Percentiles rank a stretch among this genome's conserved stretches.
These are phyloP conservation scores for Pleurotus djamor DNA, from an alignment of 768 basidiomycete species.

Conservation along the genomic window DNA sequence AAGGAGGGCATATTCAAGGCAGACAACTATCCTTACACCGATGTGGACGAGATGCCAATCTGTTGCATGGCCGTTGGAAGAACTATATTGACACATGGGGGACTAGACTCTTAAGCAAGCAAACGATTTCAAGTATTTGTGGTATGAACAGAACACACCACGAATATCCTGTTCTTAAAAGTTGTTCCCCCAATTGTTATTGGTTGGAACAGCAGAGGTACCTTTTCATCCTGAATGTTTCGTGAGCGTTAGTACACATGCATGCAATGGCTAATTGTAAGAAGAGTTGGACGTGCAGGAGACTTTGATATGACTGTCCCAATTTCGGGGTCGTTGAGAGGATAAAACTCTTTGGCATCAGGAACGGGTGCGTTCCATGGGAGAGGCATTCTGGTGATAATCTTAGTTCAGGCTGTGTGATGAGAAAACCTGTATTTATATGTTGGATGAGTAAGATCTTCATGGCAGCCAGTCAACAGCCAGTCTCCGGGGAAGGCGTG, in stretches of 20 bases:
- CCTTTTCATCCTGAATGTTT: slow-evolving; percentile 37
- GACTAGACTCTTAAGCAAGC: no score
- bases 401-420: not conserved
- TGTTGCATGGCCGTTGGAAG: slow-evolving; percentile 71
- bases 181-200: slow-evolving; percentile 55
- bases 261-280: not conserved
- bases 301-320: slow-evolving; percentile 29
- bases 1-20: not conserved
- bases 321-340: slow-evolving; percentile 56
- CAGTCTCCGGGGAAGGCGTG: no score
- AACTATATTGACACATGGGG: slow-evolving; percentile 85
- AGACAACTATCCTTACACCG: slow-evolving; percentile 35
- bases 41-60: slow-evolving; percentile 85
- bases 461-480: no score
- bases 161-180: slow-evolving; percentile 78
- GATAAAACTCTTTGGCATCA: slow-evolving; percentile 52
- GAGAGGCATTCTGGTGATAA: slow-evolving; percentile 10
- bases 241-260: not conserved
- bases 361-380: slow-evolving; percentile 47
- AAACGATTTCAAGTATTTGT: no score
- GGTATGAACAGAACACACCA: slow-evolving; percentile 35
- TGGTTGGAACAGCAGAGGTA: slow-evolving; percentile 63
- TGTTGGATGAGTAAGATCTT: no score
- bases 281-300: slow-evolving; percentile 5
- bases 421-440: not conserved